phyloP scores from a whole-genome alignment of 2,329 filamentous ascomycete species.

The Whalleya microplaca region DNA sequence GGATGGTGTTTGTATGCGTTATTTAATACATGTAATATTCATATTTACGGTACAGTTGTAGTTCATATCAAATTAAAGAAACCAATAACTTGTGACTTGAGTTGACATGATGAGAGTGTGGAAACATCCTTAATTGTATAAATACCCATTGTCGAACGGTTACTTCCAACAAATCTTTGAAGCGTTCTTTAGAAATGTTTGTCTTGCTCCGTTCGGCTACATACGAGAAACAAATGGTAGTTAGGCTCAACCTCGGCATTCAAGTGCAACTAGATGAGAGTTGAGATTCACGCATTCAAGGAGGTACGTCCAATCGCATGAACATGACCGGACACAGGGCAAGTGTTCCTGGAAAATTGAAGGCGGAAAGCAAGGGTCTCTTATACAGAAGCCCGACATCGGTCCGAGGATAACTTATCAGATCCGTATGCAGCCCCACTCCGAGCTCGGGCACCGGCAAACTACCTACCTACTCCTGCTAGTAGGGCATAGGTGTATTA shows the following conservation, averaged over 20 bases:
- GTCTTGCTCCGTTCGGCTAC: neutral
- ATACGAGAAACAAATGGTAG: neutral
- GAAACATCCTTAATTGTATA: too few species aligned
- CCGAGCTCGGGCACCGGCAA: slow-evolving; percentile 1
- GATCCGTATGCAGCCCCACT: slow-evolving; percentile 28
- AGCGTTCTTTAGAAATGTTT: neutral
- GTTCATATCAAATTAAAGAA: too few species aligned
- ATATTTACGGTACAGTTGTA: too few species aligned
- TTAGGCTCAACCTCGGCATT: neutral
- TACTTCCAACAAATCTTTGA: too few species aligned
- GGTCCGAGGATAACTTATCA: slow-evolving; percentile 31
- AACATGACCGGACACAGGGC: neutral
- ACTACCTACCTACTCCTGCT: too few species aligned
- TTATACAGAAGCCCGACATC: slow-evolving; percentile 21
- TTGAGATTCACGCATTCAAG: neutral
- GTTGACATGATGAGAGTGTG: too few species aligned
- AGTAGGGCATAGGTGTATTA: too few species aligned
- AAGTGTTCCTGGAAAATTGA: neutral
- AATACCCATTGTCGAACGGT: too few species aligned
- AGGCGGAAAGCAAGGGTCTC: neutral
- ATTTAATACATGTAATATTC: too few species aligned
- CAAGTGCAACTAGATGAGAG: neutral
- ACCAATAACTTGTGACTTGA: too few species aligned
- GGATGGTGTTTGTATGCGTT: too few species aligned
- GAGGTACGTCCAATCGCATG: neutral